Evolutionary conservation across 2,329 filamentous ascomycete genomes (phyloP).

Genomic region (Conoideocrella luteorostrata): DNA sequence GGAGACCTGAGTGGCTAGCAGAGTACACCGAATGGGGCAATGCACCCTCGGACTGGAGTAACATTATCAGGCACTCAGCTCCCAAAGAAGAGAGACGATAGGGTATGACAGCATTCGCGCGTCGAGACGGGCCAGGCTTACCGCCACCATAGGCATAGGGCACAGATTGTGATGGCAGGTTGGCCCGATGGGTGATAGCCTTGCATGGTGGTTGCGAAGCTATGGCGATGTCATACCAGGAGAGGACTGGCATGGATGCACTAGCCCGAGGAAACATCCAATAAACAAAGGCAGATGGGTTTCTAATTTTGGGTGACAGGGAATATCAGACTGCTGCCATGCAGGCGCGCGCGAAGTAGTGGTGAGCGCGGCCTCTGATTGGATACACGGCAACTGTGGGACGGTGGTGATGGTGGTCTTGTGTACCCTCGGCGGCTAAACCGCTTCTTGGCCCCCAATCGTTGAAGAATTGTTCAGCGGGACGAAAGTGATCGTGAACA

Average conservation of each 20-base stretch:
- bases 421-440: conserved; percentile 20
- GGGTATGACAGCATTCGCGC: conserved; percentile 1
- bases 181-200: conserved; percentile 5
- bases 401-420: conserved; percentile 15
- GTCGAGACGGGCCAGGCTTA: neutral
- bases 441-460: conserved; percentile 14
- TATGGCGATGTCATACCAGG: conserved; percentile 1
- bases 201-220: conserved; percentile 2
- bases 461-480: neutral
- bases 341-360: conserved; percentile 36
- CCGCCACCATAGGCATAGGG: too few relatives aligned
- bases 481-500: neutral
- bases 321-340: conserved; percentile 14
- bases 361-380: conserved; percentile 14
- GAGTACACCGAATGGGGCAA: conserved; percentile 11
- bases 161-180: too few relatives aligned
- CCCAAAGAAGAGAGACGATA: conserved; percentile 1
- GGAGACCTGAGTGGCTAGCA: conserved; percentile 20
- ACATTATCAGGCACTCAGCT: neutral
- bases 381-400: conserved; percentile 17
- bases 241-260: neutral
- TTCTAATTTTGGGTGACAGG: conserved; percentile 31
- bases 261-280: conserved; percentile 18
- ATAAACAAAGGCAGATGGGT: conserved; percentile 19
- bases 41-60: conserved; percentile 9